Evolutionary conservation across 805 yeast species (phyloP), one percentile per base, ranked within the genome.

Genomic region (Myxozyma melibiosi): DNA sequence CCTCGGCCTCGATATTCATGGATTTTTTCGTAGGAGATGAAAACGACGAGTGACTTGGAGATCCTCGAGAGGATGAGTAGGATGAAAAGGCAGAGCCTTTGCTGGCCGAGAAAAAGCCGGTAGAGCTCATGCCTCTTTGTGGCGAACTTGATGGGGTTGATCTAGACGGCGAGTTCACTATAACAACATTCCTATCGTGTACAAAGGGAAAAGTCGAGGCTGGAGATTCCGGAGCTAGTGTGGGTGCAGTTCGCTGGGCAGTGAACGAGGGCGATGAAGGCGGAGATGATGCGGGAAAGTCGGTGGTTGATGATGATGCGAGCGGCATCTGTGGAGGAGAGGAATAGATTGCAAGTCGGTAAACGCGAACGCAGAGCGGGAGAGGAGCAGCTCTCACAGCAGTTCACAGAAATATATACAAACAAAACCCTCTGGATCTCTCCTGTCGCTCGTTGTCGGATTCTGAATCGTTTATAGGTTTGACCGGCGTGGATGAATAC

Each of bases 181-280:
- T 42, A 8, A 46, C 52, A 31, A 53, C 57, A 45, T 53, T 53
- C 34, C 57, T 39, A 24, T 46, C 46, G 40, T 53, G 57, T 6
- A 46, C 33, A 46, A 53, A 53, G 43, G 33, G 41, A 22, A 46
- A 53, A 20, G 47, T 7, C 18, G 51, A 46, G 37, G 31, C n/a
- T 14, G 40, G n/a, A 11, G 50, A 25, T 18, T 33, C 40, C 3
- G 31, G 11, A 33, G 18, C 30, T 18, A 33, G 3, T 11, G 40
- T 31, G 20, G 50, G 20, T n/a, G 35, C 35, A 14, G 14, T 14
- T 14, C 14, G 35, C 14, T 31, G 35, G 35, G 22, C 9, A 39
- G 53, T 9, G 33, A 40, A 4, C n/a, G 40, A 9, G 22, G 37
- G 16, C 14, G 40, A 49, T 13, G 22, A 7, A 2, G 46, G 20